These are phyloP conservation scores for Mortierella hygrophila DNA, from an alignment of 192 early-diverging fungal genomes.

Conservation along the genomic window DNA sequence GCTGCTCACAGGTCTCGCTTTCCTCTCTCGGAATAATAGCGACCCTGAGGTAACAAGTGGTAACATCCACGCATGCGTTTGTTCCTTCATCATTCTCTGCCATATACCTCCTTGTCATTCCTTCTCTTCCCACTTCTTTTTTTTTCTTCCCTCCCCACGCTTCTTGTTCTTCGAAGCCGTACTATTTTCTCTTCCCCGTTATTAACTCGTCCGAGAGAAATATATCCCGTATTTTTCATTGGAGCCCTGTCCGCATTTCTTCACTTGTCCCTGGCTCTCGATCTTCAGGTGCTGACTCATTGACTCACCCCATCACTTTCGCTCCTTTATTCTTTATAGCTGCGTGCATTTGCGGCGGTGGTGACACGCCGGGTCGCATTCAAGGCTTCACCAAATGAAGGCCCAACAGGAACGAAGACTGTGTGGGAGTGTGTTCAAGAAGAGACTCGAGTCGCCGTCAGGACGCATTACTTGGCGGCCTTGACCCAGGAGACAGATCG, in stretches of 20 bases:
- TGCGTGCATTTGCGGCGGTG: slow-evolving; percentile 65
- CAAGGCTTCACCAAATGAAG: slow-evolving; percentile 49
- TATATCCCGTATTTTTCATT: neutral
- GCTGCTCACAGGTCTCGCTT: slow-evolving; percentile 61
- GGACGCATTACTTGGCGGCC: slow-evolving; percentile 80
- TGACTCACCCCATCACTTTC: neutral
- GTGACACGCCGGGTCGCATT: slow-evolving; percentile 69
- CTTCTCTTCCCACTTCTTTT: neutral
- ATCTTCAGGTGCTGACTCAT: neutral
- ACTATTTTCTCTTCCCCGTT: neutral
- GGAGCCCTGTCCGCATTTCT: neutral
- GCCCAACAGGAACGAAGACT: neutral
- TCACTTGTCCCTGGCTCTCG: neutral
- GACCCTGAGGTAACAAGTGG: slow-evolving; percentile 36
- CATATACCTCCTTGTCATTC: neutral
- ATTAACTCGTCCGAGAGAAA: slow-evolving; percentile 1
- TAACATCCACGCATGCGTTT: neutral
- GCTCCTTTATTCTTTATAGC: slow-evolving; percentile 45
- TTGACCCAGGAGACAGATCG: slow-evolving; percentile 77
- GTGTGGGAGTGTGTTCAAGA: slow-evolving; percentile 80
- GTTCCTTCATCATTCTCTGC: neutral
- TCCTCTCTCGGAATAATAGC: slow-evolving; percentile 55
- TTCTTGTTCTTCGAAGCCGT: neutral
- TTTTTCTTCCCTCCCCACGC: neutral
- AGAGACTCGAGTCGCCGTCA: slow-evolving; percentile 70